phyloP scores from a whole-genome alignment of 352 stramenopile species.

The Globisporangium nodosum region DNA sequence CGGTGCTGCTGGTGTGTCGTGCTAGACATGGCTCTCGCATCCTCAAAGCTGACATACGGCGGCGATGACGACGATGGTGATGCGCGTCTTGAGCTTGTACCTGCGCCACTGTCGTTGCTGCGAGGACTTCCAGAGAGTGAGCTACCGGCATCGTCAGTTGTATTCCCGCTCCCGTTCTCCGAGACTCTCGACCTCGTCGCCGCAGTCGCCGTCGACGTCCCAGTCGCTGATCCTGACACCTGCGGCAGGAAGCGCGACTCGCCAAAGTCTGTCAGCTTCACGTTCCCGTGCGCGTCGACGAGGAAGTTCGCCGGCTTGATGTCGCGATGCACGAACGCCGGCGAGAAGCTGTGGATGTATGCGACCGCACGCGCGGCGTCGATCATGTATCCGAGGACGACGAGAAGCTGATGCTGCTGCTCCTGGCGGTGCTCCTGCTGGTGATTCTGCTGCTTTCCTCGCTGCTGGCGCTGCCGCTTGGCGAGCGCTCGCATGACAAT shows the following conservation, averaged over 20 bases:
- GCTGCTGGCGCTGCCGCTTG: background rate
- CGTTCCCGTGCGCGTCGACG: slow-evolving; percentile 37
- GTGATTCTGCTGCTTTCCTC: background rate
- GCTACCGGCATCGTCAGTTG: background rate
- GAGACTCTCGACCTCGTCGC: slow-evolving; percentile 3
- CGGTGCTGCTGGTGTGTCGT: too few species aligned
- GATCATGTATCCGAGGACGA: slow-evolving; percentile 62
- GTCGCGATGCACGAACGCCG: slow-evolving; percentile 63
- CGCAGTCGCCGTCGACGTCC: slow-evolving; percentile 14
- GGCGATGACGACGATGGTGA: too few species aligned
- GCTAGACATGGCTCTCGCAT: background rate
- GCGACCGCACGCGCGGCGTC: slow-evolving; percentile 56
- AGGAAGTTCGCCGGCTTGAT: slow-evolving; percentile 83
- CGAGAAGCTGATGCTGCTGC: slow-evolving; percentile 29
- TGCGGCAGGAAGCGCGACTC: slow-evolving; percentile 33
- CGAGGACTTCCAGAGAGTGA: background rate
- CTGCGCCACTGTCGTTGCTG: background rate
- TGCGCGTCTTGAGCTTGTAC: too few species aligned
- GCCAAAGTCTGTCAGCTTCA: slow-evolving; percentile 82
- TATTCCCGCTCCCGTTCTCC: background rate
- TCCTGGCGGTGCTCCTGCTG: background rate
- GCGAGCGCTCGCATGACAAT: slow-evolving; percentile 22
- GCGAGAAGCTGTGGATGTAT: slow-evolving; percentile 71
- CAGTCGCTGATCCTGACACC: slow-evolving; percentile 2
- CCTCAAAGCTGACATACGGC: too few species aligned